Evolutionary conservation across 805 yeast genomes (phyloP), one percentile per base, ranked within the genome.

Genomic region (Helenozyma baotianmanensis): DNA sequence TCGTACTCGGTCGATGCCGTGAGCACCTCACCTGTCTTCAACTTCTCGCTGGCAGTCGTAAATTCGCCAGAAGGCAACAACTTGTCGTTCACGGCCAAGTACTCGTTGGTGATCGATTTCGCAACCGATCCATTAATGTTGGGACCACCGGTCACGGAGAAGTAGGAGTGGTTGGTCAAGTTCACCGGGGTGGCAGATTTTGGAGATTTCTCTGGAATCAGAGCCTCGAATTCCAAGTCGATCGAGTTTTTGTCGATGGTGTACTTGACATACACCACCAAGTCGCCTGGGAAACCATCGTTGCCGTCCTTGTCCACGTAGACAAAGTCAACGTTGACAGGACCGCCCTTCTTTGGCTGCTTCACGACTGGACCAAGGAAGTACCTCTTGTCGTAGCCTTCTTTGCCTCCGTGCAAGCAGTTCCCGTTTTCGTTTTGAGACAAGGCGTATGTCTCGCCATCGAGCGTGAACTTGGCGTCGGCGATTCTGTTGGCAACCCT

Each of bases 161-260:
- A 80, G 56, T 76, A 78, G 4, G 78, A 56, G 48, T 80, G 87
- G 53, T 78, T 80, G 16, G 84, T 76, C 51, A 80, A 57, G 43
- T 74, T 72, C 25, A 78, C 63, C 17, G 70, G 58, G 4, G 86
- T 76, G 29, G 69, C 59, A 14, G 54, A 59, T n/a, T 53, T 62
- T 25, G 51, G 43, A 4, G 58, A 50, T 4, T 53, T 56, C 4
- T 45, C 45, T 8, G 53, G 42, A 14, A 54, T 43, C 21, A 43
- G 45, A 14, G 74, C 68, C 36, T 62, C 63, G 47, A 67, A 78
- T 47, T 76, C 81, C 22, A 75, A 45, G 22, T 57, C 65, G 36
- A 80, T 48, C n/a, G 66, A 48, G 9, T 50, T 49, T 18, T 54
- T 53, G 28, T 47, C 51, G 21, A 76, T 45, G 16, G 67, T 64